Conservation (phyloP, 2,329 filamentous ascomycete species). For the Colletotrichum lini region DNA sequence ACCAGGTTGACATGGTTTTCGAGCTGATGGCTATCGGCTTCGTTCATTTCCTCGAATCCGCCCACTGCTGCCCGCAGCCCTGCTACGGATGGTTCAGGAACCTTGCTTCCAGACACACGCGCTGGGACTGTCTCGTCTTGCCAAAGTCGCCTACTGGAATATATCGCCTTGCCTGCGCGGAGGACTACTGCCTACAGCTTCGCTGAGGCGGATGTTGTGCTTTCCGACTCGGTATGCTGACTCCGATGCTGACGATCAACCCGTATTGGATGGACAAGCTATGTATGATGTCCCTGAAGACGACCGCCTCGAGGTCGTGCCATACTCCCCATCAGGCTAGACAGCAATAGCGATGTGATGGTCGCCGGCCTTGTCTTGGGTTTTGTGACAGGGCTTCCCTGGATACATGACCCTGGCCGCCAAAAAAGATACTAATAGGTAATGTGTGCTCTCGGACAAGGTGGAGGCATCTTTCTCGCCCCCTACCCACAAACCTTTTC, state of each 20-base stretch:
- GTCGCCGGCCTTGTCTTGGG: constrained; percentile 34
- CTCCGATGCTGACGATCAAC: constrained; percentile 54
- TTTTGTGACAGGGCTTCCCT: no score
- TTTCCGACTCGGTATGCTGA: constrained; percentile 52
- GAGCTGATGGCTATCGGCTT: constrained; percentile 41
- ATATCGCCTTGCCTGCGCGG: constrained; percentile 41
- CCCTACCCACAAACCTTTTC: not conserved
- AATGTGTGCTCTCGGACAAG: no score
- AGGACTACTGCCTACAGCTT: constrained; percentile 36
- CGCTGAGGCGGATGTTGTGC: constrained; percentile 52
- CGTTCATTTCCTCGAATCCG: constrained; percentile 29
- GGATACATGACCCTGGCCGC: no score
- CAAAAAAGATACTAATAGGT: no score
- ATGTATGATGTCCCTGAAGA: constrained; percentile 48
- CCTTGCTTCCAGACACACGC: constrained; percentile 38
- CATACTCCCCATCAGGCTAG: constrained; percentile 42
- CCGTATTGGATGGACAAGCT: constrained; percentile 51
- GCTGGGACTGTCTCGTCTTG: constrained; percentile 43
- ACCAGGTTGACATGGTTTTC: constrained; percentile 10
- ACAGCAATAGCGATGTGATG: constrained; percentile 46
- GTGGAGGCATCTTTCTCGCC: not conserved
- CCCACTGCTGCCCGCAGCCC: constrained; percentile 37
- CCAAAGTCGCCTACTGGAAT: constrained; percentile 47
- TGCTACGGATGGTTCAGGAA: constrained; percentile 44
- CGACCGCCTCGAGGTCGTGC: constrained; percentile 33